Conservation (phyloP, 306 rosid species). For the Vigna unguiculata region DNA sequence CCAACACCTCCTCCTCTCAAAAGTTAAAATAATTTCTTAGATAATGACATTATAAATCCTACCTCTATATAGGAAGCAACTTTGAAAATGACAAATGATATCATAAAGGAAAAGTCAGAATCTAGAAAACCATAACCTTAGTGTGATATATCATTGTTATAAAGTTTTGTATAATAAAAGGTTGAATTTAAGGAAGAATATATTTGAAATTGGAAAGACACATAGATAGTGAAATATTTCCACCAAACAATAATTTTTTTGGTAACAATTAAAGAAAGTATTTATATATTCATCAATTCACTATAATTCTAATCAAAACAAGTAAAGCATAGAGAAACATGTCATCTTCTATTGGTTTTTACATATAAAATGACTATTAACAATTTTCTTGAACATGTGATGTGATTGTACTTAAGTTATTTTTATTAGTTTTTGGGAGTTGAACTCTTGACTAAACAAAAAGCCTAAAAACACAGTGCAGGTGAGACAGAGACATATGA, state of each 20-base stretch:
- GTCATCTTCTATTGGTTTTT: background rate
- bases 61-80: background rate
- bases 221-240: background rate
- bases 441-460: background rate
- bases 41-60: background rate
- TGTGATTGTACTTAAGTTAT: background rate
- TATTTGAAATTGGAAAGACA: background rate
- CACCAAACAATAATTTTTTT: too few relatives aligned
- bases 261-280: too few relatives aligned
- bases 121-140: background rate
- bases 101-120: background rate
- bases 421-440: background rate
- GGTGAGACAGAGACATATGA: slow-evolving; percentile 20
- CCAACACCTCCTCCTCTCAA: background rate
- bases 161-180: background rate
- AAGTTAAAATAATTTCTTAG: background rate
- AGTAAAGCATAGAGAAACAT: too few relatives aligned
- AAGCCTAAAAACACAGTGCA: background rate
- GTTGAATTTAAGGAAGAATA: background rate
- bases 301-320: too few relatives aligned
- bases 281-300: too few relatives aligned
- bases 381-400: background rate
- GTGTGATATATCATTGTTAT: background rate
- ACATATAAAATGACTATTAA: background rate
- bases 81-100: background rate